Evolutionary conservation across 306 rosid species (phyloP).

Genomic region (Glycine latifolia): DNA sequence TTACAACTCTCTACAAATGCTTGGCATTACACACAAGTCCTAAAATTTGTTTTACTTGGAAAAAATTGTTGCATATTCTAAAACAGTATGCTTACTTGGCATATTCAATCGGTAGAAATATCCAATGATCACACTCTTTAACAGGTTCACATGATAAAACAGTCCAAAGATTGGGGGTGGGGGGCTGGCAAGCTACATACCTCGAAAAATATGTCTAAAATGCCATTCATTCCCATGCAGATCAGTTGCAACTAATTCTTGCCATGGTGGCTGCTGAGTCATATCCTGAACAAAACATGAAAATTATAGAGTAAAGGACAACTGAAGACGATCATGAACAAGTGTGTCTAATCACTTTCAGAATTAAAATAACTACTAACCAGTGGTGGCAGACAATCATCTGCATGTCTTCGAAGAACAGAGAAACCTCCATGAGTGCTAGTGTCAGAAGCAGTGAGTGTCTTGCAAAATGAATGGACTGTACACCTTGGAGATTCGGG

Average conservation of each 20-base stretch:
- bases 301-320: conserved; percentile 35
- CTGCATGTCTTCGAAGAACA: conserved; percentile 96
- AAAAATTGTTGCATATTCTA: conserved; percentile 4
- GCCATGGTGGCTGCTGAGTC: conserved; percentile 99
- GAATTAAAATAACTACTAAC: conserved; percentile 53
- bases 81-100: conserved; percentile 1
- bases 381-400: conserved; percentile 95
- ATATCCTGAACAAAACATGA: conserved; percentile 75
- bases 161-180: conserved; percentile 16
- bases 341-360: neutral
- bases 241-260: conserved; percentile 95
- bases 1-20: neutral
- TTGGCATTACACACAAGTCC: neutral
- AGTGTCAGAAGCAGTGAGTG: conserved; percentile 98
- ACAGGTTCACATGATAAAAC: conserved; percentile 18
- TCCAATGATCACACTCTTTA: neutral
- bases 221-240: conserved; percentile 95
- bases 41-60: conserved; percentile 1
- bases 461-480: conserved; percentile 96
- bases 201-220: conserved; percentile 97
- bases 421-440: conserved; percentile 98
- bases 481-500: conserved; percentile 81
- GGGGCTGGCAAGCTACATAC: conserved; percentile 47
- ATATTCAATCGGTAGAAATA: conserved; percentile 12
- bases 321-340: conserved; percentile 1